These are phyloP conservation scores for Phenoliferia sp. DNA, from an alignment of 1,284 basidiomycete genomes.

Conservation along the genomic window DNA sequence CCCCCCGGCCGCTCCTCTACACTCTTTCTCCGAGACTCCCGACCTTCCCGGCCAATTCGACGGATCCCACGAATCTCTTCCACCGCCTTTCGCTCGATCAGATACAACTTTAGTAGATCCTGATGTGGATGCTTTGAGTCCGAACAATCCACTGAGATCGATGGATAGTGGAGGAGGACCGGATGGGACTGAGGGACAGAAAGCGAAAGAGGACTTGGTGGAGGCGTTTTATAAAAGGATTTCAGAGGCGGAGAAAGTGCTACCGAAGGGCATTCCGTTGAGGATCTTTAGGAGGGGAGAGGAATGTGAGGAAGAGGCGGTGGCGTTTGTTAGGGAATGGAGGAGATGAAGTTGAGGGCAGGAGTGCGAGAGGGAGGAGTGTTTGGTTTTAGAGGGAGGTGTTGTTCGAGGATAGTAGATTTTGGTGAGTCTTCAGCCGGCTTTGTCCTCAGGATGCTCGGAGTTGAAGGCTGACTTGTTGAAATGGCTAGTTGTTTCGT, in stretches of 20 bases:
- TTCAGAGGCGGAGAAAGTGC: constrained; percentile 13
- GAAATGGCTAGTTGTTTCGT: too few relatives aligned
- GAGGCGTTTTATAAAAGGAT: constrained; percentile 29
- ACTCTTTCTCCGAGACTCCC: constrained; percentile 8
- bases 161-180: constrained; percentile 3
- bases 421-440: too few relatives aligned
- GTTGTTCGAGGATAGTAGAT: too few relatives aligned
- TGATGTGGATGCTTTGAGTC: constrained; percentile 32
- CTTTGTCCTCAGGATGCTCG: too few relatives aligned
- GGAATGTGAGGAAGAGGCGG: constrained; percentile 12
- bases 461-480: too few relatives aligned
- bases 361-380: too few relatives aligned
- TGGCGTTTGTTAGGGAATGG: neutral
- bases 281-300: constrained; percentile 32
- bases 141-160: constrained; percentile 35
- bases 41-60: constrained; percentile 14
- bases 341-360: too few relatives aligned
- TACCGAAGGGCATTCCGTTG: constrained; percentile 26
- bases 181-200: constrained; percentile 1
- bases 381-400: too few relatives aligned
- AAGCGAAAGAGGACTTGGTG: constrained; percentile 14
- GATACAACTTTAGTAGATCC: constrained; percentile 3
- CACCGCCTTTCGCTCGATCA: neutral
- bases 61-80: constrained; percentile 6
- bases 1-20: neutral